Percentiles rank a stretch among this genome's conserved stretches.
Evolutionary conservation across 1,284 basidiomycete species (phyloP).

Genomic region (Pyrrhoderma noxium): DNA sequence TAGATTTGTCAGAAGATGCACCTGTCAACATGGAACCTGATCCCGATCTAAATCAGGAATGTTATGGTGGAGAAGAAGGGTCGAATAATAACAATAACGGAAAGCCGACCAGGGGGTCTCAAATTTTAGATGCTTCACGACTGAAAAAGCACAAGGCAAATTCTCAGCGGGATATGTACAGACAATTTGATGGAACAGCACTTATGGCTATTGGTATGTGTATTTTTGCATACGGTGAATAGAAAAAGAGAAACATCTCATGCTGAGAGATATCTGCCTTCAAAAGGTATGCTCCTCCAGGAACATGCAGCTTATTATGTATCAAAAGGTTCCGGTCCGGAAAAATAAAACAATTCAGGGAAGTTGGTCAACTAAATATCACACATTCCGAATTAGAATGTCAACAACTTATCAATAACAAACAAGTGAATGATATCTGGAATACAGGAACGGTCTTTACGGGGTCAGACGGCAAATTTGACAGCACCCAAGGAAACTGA

Average conservation of each 20-base stretch:
- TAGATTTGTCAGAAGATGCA: neutral
- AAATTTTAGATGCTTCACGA: slow-evolving; percentile 3
- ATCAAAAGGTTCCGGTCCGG: too few species aligned
- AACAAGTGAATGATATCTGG: too few species aligned
- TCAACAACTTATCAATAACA: too few species aligned
- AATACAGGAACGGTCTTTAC: too few species aligned
- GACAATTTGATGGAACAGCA: slow-evolving; percentile 61
- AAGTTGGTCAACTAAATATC: too few species aligned
- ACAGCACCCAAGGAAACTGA: too few species aligned
- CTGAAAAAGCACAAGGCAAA: slow-evolving; percentile 19
- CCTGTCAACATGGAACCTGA: neutral
- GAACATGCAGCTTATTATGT: slow-evolving; percentile 40
- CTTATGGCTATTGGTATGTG: slow-evolving; percentile 57
- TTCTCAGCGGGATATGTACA: slow-evolving; percentile 58
- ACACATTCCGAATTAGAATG: too few species aligned
- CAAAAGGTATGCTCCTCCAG: slow-evolving; percentile 57
- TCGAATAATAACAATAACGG: neutral
- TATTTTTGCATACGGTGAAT: too few species aligned
- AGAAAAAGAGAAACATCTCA: too few species aligned
- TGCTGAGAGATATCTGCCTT: neutral
- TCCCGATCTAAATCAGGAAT: neutral
- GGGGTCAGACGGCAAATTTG: too few species aligned
- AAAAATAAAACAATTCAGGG: too few species aligned
- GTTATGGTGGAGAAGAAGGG: neutral
- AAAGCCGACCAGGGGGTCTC: slow-evolving; percentile 3